phyloP scores from a whole-genome alignment of 345 rosid genomes.

The Trapa bicornis region DNA sequence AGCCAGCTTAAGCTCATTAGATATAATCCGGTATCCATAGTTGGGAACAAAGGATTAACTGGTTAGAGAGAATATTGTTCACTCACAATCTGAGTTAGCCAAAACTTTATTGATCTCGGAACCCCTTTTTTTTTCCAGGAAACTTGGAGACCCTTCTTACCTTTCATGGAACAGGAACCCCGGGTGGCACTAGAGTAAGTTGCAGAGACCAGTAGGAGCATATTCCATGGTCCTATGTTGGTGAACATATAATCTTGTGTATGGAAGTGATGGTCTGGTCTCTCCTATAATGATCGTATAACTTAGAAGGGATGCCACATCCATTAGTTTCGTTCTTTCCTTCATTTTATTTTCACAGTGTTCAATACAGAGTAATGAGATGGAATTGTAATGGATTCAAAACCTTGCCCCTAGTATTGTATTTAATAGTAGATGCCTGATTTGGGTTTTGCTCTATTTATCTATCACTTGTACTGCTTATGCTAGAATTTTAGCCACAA shows the following conservation, averaged over 20 bases:
- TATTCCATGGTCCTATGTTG: not conserved
- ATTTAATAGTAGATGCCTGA: not conserved
- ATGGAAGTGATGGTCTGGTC: not conserved
- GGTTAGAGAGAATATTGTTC: no score
- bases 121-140: conserved; percentile 33
- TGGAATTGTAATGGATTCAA: not conserved
- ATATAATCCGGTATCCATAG: no score
- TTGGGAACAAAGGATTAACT: no score
- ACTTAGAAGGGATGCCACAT: not conserved
- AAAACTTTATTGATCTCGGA: not conserved
- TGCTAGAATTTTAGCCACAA: no score
- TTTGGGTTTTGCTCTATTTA: no score
- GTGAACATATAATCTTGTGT: not conserved
- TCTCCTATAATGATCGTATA: not conserved
- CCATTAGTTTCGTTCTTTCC: not conserved
- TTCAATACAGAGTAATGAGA: not conserved
- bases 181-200: conserved; percentile 35
- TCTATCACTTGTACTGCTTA: no score
- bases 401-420: not conserved
- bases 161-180: conserved; percentile 90
- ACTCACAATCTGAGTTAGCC: no score
- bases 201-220: not conserved
- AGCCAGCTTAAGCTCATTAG: not conserved
- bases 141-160: conserved; percentile 86
- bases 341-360: not conserved